Base-by-base conservation (phyloP, 2,329 filamentous ascomycete species). In the Coniochaeta pulveracea region DNA sequence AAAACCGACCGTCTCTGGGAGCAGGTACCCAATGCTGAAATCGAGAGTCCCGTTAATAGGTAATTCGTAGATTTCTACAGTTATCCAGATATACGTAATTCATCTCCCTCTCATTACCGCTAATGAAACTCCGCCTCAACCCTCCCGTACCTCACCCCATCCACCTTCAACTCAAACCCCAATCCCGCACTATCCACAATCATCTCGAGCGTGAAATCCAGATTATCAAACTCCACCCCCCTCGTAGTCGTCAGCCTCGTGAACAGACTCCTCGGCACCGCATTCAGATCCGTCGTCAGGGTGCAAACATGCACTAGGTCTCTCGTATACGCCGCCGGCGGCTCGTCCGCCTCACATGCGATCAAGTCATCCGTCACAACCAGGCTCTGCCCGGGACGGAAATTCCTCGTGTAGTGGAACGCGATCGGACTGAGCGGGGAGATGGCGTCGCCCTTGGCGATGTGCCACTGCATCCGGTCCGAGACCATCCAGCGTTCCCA, bases 381-480 rank as follows among this genome's bases (percentile, higher is more conserved):
- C 6, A 86, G 68, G 1, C 78, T 82, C 54, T 88, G 83, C 0
- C 80, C 78, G 0, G 81, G 80, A 2, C 81, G 73, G 58, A 89
- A 89, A 55, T 88, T 89, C 40, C 83, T 77, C 3, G 83, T 88
- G 57, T 88, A 89, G 61, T 88, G 82, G 57, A 89, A 88, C 3
- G 80, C 80, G 37, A 88, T 79, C 0, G 83, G 82, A 1, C 72
- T 66, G 1, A 75, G 61, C n/a, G 82, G 77, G 6, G 80, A 85
- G 23, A 88, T 70, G 23, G 80, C 72, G 44, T 85, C 80, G 37
- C 80, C 81, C 69, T 85, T 85, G 40, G 76, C 72, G 50, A 86
- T 84, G 54, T 86, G 81, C 83, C 83, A 88, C 56, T 85, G 80
- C 80, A 89, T 86, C 30, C 82, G 68, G 52, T 88, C 80, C 28